Evolutionary conservation across 2,329 filamentous ascomycete species (phyloP).

Genomic region (Arthrobotrys sinensis): DNA sequence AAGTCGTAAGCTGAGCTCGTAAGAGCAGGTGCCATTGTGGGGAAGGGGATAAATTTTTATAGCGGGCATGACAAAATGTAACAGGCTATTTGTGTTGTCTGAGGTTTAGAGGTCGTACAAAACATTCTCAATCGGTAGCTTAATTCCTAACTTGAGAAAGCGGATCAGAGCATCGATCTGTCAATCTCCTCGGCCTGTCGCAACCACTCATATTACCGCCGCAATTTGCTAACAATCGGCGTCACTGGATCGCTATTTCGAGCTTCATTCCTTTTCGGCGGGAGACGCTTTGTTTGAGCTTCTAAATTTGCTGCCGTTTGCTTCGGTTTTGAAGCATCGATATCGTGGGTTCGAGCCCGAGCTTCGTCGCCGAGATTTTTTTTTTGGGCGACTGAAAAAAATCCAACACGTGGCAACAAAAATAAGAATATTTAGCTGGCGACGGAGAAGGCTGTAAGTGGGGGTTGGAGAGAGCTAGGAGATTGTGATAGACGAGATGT

Average conservation of each 20-base stretch:
- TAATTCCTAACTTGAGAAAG: not conserved
- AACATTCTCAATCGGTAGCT: not conserved
- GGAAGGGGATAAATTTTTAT: conserved; percentile 1
- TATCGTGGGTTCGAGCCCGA: conserved; percentile 36
- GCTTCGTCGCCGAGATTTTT: conserved; percentile 15
- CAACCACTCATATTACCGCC: not conserved
- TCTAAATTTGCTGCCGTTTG: not conserved
- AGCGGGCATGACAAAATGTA: not conserved
- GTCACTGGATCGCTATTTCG: not conserved
- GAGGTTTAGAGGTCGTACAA: not conserved
- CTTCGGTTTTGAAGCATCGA: not conserved
- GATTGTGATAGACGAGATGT: conserved; percentile 21
- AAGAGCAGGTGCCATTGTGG: not conserved
- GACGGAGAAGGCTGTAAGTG: not conserved
- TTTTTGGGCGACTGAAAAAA: conserved; percentile 7
- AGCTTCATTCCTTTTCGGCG: not conserved
- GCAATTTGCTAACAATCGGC: not conserved
- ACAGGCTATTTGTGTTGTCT: not conserved
- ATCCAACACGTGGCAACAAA: conserved; percentile 40
- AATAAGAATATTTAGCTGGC: not conserved
- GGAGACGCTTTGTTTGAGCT: not conserved
- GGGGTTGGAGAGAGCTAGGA: not conserved
- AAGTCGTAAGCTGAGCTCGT: not conserved
- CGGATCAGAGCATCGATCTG: not conserved
- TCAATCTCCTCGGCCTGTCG: not conserved